These are phyloP conservation scores for Ensete ventricosum DNA, from an alignment of 176 grass and related monocot genomes.

Conservation along the genomic window DNA sequence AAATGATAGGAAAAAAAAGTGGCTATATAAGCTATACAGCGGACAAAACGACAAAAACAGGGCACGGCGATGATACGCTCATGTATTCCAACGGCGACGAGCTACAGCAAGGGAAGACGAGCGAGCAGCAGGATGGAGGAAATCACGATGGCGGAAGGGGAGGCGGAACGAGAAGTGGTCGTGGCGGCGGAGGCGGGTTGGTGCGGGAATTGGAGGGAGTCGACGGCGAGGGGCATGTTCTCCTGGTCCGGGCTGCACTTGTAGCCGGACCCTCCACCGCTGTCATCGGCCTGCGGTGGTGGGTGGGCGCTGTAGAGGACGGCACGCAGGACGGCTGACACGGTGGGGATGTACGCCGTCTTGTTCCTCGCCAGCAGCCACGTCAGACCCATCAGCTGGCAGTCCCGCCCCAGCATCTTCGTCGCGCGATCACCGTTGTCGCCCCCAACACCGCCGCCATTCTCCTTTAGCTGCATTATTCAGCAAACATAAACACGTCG, in stretches of 20 bases:
- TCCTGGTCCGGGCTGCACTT: conserved; percentile 83
- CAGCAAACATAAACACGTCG: not conserved
- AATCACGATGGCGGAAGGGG: not conserved
- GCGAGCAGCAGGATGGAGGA: not conserved
- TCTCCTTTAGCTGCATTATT: conserved; percentile 45
- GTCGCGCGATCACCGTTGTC: conserved; percentile 44
- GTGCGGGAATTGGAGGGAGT: conserved; percentile 85
- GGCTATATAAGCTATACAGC: not conserved
- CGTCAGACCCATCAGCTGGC: conserved; percentile 98
- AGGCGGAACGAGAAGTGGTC: not conserved
- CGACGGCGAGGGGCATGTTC: conserved; percentile 97
- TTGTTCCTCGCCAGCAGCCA: conserved; percentile 94
- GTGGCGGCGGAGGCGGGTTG: conserved; percentile 20
- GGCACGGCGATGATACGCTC: not conserved
- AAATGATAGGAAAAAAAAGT: not conserved
- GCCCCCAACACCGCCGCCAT: conserved; percentile 31
- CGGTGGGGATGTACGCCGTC: conserved; percentile 86
- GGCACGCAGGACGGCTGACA: conserved; percentile 90
- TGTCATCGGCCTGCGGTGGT: conserved; percentile 24
- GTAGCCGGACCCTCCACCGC: conserved; percentile 4
- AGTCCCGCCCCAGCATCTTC: conserved; percentile 84
- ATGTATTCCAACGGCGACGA: not conserved
- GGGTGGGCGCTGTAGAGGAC: conserved; percentile 68
- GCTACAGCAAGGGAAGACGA: too few relatives aligned
- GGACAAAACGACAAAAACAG: not conserved